Evolutionary conservation across 768 basidiomycete genomes (phyloP).

Genomic region (Hygrophoropsis aurantiaca): DNA sequence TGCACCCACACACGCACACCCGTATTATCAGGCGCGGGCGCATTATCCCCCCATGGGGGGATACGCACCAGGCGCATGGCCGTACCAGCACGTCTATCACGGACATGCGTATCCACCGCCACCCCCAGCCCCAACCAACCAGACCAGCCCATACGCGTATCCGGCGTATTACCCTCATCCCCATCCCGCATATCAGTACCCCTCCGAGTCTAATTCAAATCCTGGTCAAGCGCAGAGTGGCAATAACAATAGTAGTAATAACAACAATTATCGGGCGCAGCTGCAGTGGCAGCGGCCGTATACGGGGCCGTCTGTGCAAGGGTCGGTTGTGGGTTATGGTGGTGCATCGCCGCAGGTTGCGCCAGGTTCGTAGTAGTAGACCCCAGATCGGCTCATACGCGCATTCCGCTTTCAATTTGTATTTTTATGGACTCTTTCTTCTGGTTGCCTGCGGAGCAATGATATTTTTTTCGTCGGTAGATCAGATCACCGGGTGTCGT

Average conservation of each 20-base stretch:
- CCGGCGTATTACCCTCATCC: conserved; percentile 3
- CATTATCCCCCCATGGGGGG: conserved; percentile 16
- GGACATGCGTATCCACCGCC: conserved; percentile 17
- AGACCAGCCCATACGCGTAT: conserved; percentile 6
- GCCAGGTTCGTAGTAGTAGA: no score
- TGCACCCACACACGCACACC: conserved; percentile 10
- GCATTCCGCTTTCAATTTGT: conserved; percentile 5
- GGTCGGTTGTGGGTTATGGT: not conserved
- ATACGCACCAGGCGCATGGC: conserved; percentile 29
- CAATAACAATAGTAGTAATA: conserved; percentile 11
- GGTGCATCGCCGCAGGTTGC: no score
- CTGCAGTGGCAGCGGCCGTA: conserved; percentile 39
- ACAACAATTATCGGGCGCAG: conserved; percentile 22
- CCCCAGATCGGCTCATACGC: no score
- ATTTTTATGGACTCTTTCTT: no score
- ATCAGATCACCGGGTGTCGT: no score
- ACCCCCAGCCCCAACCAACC: conserved; percentile 14
- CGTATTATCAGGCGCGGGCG: conserved; percentile 19
- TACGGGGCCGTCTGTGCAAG: conserved; percentile 17
- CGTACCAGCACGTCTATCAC: conserved; percentile 28
- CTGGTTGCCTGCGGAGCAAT: no score
- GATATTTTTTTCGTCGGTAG: no score
- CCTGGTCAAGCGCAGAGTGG: not conserved
- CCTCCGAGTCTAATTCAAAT: no score
- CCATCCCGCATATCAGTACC: not conserved